A percentile compares a stretch with the other conserved stretches of the same genome.
Evolutionary conservation across 495 filamentous ascomycete genomes (phyloP).

Genomic region (Copromyces sp.): DNA sequence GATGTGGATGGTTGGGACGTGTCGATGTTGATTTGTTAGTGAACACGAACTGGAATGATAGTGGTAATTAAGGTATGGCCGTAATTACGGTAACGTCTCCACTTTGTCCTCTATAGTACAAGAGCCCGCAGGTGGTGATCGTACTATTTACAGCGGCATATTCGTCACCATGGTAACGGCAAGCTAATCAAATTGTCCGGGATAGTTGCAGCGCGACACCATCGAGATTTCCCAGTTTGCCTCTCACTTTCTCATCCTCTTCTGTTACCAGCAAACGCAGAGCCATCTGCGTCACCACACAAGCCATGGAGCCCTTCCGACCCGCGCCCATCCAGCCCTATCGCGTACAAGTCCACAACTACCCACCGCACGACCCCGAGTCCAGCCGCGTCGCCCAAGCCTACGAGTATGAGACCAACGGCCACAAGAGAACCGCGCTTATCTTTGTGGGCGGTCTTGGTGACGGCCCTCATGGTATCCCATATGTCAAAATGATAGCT

Average conservation of each 20-base stretch:
- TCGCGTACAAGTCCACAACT: background rate
- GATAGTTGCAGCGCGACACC: background rate
- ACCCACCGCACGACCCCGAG: background rate
- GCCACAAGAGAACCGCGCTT: conserved; percentile 45
- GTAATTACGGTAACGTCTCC: background rate
- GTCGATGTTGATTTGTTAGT: background rate
- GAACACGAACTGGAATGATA: background rate
- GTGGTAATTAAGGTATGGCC: background rate
- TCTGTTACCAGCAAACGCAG: background rate
- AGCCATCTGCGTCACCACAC: background rate
- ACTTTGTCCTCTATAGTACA: background rate
- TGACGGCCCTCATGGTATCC: conserved; percentile 66
- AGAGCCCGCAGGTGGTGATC: background rate
- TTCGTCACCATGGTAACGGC: background rate
- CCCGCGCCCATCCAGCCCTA: background rate
- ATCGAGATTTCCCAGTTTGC: background rate
- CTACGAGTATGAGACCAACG: conserved; percentile 2
- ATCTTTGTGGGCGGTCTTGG: conserved; percentile 79
- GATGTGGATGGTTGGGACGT: background rate
- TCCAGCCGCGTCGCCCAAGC: background rate
- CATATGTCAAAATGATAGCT: conserved; percentile 53
- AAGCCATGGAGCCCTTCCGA: background rate
- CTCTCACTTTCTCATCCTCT: background rate
- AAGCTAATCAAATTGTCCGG: background rate
- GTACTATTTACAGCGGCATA: background rate